A percentile compares a stretch with the other conserved stretches of the same genome.
These are phyloP conservation scores for Pholiota microspora DNA, from an alignment of 768 basidiomycete genomes.

Conservation along the genomic window DNA sequence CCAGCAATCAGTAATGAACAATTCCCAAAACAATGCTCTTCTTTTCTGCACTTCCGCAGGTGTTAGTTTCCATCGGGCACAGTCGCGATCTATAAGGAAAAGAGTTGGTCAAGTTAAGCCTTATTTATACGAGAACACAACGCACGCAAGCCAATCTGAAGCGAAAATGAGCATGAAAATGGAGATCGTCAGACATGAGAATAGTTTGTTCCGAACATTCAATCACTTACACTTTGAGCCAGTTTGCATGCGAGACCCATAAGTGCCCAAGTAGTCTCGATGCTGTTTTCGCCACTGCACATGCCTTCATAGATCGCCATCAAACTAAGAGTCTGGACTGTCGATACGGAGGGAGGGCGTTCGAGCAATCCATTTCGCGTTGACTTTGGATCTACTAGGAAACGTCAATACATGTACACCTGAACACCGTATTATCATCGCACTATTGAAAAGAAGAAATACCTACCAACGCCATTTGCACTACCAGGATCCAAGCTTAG, in stretches of 20 bases:
- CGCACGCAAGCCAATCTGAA: slow-evolving; percentile 68
- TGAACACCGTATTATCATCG: no score
- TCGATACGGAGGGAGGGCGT: slow-evolving; percentile 67
- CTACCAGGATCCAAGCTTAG: slow-evolving; percentile 57
- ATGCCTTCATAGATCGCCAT: slow-evolving; percentile 74
- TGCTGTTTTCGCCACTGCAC: slow-evolving; percentile 65
- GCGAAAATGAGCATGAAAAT: not conserved
- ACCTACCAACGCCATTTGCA: slow-evolving; percentile 8
- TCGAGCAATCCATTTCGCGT: slow-evolving; percentile 45
- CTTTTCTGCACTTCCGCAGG: slow-evolving; percentile 69
- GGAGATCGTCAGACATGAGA: not conserved
- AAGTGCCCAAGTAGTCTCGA: slow-evolving; percentile 65
- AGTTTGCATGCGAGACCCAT: slow-evolving; percentile 66
- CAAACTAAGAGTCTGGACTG: slow-evolving; percentile 62
- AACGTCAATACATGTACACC: no score
- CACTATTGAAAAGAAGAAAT: not conserved
- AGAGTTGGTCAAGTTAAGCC: no score
- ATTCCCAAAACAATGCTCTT: slow-evolving; percentile 69
- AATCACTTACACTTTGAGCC: slow-evolving; percentile 69
- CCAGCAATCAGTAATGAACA: slow-evolving; percentile 75
- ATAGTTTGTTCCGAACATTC: not conserved
- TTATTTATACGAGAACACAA: slow-evolving; percentile 19
- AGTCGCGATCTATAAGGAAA: slow-evolving; percentile 69
- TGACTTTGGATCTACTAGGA: slow-evolving; percentile 16
- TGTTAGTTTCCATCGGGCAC: slow-evolving; percentile 64